Evolutionary conservation across 495 filamentous ascomycete genomes (phyloP), one percentile per base, ranked within the genome.

Genomic region (Acidiella bohemica): DNA sequence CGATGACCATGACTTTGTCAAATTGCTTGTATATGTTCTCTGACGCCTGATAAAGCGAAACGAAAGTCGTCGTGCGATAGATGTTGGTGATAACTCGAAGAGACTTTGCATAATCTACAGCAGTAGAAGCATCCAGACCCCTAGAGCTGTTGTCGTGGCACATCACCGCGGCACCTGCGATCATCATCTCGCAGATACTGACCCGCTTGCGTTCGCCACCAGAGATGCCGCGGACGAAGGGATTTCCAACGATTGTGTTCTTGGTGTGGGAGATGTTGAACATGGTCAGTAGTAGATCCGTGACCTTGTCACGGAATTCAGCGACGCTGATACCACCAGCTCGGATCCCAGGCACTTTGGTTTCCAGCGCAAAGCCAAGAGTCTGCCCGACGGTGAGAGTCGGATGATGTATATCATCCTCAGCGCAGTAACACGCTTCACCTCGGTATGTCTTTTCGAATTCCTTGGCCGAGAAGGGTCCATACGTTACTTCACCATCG

Each of bases 111-210:
- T 52, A 77, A 54, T 85, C 80, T 22, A 92, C 69, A 0, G 85
- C 85, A 2, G 84, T 92, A 3, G 75, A 80, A 4, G 81, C 79
- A 52, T 93, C 85, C 10, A 93, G 66, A 24, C 85, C 85, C 33
- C 85, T 74, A 2, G 84, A 88, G 33, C 69, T 75, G 61, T 93
- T 90, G 55, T 92, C 85, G 81, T 82, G 90, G 2, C 73, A 80
- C 26, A 74, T 63, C 18, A 93, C 67, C 28, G 74, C 75, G 7
- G 74, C 78, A 36, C 80, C 77, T 2, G 79, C 81, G 32, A 80
- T 67, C 65, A 88, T 75, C 57, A 71, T 70, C 47, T 76, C 72
- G 18, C 77, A 75, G 36, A 82, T 80, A n/a, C 69, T 75, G 16
- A 81, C 76, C 36, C 84, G 75, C 58, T 86, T 86, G 20, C 81